Evolutionary conservation across 2,329 filamentous ascomycete species (phyloP).

Genomic region (Dactylellina parvicollis): DNA sequence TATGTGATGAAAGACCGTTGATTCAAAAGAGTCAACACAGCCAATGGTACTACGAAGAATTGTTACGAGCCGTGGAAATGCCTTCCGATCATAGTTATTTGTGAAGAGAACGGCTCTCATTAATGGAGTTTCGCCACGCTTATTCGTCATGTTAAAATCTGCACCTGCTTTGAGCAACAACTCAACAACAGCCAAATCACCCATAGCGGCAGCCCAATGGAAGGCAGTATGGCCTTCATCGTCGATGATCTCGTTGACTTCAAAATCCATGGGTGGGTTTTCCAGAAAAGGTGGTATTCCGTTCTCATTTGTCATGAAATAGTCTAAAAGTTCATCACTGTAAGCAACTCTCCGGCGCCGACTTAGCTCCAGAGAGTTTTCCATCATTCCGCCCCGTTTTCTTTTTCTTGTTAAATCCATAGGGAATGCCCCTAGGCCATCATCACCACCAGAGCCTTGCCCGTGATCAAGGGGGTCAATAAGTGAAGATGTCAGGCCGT

Average conservation of each 20-base stretch:
- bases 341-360: constrained; percentile 85
- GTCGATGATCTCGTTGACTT: constrained; percentile 92
- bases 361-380: constrained; percentile 69
- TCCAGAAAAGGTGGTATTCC: constrained; percentile 77
- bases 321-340: constrained; percentile 91
- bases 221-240: constrained; percentile 90
- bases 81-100: constrained; percentile 93
- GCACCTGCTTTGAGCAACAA: constrained; percentile 85
- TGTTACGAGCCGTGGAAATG: constrained; percentile 84
- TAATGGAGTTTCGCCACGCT: constrained; percentile 84
- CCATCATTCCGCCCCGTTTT: constrained; percentile 76
- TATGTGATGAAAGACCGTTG: constrained; percentile 93
- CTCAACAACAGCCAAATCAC: constrained; percentile 88
- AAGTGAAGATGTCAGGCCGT: constrained; percentile 44
- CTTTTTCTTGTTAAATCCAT: constrained; percentile 71
- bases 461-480: constrained; percentile 45
- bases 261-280: constrained; percentile 83
- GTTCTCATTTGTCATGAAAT: constrained; percentile 87
- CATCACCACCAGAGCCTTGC: constrained; percentile 31
- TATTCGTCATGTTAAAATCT: constrained; percentile 75
- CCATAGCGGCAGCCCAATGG: constrained; percentile 98
- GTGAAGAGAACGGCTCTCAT: constrained; percentile 96
- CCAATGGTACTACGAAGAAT: constrained; percentile 84
- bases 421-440: constrained; percentile 58
- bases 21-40: constrained; percentile 79